phyloP scores from a whole-genome alignment of 208 protist genomes.

The Acanthamoeba quina region DNA sequence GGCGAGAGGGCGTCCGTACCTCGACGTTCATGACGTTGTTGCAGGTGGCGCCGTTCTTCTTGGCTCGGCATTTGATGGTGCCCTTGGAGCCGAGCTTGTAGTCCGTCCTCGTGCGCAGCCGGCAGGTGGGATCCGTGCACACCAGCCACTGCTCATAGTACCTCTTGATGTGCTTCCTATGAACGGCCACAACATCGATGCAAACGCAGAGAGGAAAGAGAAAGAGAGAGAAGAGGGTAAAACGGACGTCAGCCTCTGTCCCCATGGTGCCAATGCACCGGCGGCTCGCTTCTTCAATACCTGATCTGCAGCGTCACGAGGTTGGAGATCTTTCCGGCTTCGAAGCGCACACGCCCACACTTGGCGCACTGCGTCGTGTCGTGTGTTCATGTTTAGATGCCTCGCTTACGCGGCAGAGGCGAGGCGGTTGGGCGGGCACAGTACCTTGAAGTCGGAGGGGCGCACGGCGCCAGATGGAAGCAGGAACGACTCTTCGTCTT shows the following conservation, averaged over 20 bases:
- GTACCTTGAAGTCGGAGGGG: conserved; percentile 19
- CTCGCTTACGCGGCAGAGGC: too few relatives aligned
- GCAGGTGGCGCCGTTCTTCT: conserved; percentile 13
- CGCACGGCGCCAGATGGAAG: conserved; percentile 24
- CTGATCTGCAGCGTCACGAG: conserved; percentile 17
- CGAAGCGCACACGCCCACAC: not conserved
- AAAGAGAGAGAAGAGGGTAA: too few relatives aligned
- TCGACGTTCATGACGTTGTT: not conserved
- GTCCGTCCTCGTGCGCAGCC: conserved; percentile 12
- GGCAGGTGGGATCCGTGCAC: conserved; percentile 34
- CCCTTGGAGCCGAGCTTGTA: conserved; percentile 40
- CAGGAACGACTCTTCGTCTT: not conserved
- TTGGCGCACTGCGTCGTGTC: conserved; percentile 14
- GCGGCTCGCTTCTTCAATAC: not conserved
- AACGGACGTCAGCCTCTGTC: too few relatives aligned
- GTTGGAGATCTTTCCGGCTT: conserved; percentile 5
- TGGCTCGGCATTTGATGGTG: conserved; percentile 20
- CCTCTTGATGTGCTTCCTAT: not conserved
- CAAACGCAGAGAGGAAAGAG: too few relatives aligned
- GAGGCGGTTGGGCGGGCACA: not conserved
- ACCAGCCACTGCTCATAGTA: conserved; percentile 38
- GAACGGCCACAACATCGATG: not conserved
- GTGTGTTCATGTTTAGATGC: not conserved
- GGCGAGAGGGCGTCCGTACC: not conserved
- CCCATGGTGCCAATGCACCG: not conserved